Evolutionary conservation across 768 basidiomycete genomes (phyloP).

Genomic region (Lentinula boryana): DNA sequence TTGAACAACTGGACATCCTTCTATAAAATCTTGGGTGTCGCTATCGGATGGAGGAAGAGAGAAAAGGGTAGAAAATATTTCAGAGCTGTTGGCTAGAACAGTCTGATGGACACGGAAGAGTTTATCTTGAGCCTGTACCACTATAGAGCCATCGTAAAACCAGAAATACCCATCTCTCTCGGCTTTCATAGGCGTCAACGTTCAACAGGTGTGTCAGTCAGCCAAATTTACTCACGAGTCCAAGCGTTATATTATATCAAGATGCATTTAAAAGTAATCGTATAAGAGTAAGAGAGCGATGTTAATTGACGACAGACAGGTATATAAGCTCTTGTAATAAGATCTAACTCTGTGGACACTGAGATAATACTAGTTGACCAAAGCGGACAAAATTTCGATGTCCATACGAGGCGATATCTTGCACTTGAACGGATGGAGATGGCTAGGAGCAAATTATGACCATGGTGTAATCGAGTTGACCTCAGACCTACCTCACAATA

Average conservation of each 20-base stretch:
- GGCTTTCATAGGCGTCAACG: neutral
- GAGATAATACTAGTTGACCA: neutral
- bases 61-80: constrained; percentile 60
- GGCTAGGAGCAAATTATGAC: neutral
- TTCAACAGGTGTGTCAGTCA: neutral
- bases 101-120: constrained; percentile 42
- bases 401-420: constrained; percentile 5
- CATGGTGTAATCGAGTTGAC: neutral
- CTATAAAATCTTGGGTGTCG: constrained; percentile 29
- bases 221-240: neutral
- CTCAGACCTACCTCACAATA: constrained; percentile 4
- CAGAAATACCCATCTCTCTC: constrained; percentile 24
- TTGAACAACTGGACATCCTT: constrained; percentile 44
- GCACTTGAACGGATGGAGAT: constrained; percentile 5
- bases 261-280: no score
- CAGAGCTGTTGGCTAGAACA: constrained; percentile 47
- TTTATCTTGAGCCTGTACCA: constrained; percentile 31
- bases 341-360: neutral
- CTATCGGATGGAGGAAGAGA: constrained; percentile 44
- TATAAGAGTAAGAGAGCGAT: no score
- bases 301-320: no score
- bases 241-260: neutral
- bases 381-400: neutral
- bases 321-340: neutral
- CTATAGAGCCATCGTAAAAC: constrained; percentile 41